phyloP scores from a whole-genome alignment of 306 rosid genomes.

The Hippophae tibetana region DNA sequence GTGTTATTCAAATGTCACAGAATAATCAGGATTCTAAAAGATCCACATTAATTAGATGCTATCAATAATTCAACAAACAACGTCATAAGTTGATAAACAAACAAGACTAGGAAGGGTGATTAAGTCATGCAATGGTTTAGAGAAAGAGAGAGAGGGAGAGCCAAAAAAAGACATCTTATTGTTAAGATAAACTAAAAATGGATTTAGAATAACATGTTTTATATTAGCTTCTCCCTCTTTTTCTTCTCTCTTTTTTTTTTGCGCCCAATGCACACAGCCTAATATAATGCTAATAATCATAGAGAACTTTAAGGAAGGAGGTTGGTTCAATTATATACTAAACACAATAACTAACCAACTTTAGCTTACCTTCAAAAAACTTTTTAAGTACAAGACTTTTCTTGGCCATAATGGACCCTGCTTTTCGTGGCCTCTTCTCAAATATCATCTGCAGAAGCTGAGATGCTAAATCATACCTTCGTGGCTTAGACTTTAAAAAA shows the following conservation, averaged over 20 bases:
- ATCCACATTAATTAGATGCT: constrained; percentile 1
- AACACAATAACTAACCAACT: not conserved
- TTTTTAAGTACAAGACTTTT: constrained; percentile 40
- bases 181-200: not conserved
- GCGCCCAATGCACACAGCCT: too few species aligned
- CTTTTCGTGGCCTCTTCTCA: constrained; percentile 43
- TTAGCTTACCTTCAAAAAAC: constrained; percentile 45
- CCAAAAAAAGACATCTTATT: not conserved
- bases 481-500: constrained; percentile 32
- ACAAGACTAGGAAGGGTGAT: not conserved
- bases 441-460: constrained; percentile 63
- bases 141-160: too few species aligned
- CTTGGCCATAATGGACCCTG: constrained; percentile 46
- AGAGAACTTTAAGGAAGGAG: too few species aligned
- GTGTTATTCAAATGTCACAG: constrained; percentile 30
- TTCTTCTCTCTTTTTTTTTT: too few species aligned
- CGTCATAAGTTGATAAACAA: not conserved
- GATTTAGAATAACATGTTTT: not conserved
- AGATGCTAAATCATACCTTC: constrained; percentile 43
- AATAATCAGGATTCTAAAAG: constrained; percentile 23
- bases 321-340: not conserved
- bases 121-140: too few species aligned
- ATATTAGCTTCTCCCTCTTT: too few species aligned
- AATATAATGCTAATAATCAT: too few species aligned
- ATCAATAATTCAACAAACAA: not conserved